Conservation (phyloP, 306 rosid species). For the Gynostemma pentaphyllum region DNA sequence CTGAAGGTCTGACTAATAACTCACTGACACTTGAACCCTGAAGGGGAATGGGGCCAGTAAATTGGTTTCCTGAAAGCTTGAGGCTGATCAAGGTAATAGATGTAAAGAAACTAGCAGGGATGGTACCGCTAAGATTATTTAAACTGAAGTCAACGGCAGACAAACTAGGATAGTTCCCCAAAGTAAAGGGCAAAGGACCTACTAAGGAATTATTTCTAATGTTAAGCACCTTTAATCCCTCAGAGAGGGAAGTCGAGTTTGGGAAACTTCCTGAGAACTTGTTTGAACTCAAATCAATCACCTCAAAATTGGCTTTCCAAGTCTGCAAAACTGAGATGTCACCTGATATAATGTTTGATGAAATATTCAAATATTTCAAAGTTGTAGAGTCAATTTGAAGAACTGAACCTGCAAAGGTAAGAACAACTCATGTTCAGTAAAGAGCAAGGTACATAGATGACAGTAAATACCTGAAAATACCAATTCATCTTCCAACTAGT, state of each 20-base stretch:
- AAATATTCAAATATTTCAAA: constrained; percentile 56
- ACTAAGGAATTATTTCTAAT: constrained; percentile 36
- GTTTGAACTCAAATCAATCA: constrained; percentile 78
- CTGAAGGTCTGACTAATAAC: constrained; percentile 50
- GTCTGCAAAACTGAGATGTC: constrained; percentile 48
- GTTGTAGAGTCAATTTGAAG: constrained; percentile 57
- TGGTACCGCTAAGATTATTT: constrained; percentile 58
- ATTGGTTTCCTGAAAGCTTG: constrained; percentile 74
- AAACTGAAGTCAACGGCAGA: constrained; percentile 62
- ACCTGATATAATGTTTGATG: constrained; percentile 71
- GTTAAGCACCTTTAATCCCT: constrained; percentile 27
- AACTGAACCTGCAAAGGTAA: constrained; percentile 50
- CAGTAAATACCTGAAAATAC: neutral
- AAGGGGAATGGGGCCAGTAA: constrained; percentile 63
- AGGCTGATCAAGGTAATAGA: constrained; percentile 48
- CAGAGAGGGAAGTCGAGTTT: constrained; percentile 30
- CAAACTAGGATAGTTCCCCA: constrained; percentile 47
- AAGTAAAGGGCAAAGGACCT: constrained; percentile 55
- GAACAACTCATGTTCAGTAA: neutral
- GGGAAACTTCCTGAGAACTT: constrained; percentile 54
- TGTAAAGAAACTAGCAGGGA: constrained; percentile 64
- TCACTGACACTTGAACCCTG: constrained; percentile 60
- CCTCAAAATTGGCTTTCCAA: constrained; percentile 61
- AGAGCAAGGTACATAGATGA: neutral
- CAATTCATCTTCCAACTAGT: neutral